Percentiles rank a stretch among this genome's conserved stretches.
Evolutionary conservation across 2,329 filamentous ascomycete species (phyloP).

Genomic region (Pseudocercospora eumusae): DNA sequence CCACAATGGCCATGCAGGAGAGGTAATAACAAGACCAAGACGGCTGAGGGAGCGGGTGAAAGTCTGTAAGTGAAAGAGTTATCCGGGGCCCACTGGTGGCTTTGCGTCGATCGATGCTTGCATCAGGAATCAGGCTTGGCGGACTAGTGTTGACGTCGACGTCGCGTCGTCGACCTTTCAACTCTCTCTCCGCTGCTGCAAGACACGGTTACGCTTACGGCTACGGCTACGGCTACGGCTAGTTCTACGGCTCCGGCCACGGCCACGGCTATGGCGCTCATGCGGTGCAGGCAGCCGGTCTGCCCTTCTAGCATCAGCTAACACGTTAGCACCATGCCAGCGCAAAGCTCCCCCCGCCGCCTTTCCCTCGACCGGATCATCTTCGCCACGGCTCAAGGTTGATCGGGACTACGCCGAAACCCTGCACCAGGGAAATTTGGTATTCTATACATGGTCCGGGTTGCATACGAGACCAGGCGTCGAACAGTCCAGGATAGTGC

Average conservation of each 20-base stretch:
- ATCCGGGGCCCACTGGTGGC: background rate
- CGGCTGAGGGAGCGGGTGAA: background rate
- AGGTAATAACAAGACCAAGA: too few species aligned
- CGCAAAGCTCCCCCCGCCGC: background rate
- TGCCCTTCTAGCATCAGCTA: conserved; percentile 1
- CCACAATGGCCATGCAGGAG: conserved; percentile 7
- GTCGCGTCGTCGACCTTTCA: background rate
- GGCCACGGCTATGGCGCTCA: background rate
- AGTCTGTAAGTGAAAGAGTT: too few species aligned
- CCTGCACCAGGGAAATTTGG: conserved; percentile 4
- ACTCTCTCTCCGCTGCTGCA: background rate
- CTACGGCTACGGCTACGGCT: background rate
- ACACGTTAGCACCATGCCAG: background rate
- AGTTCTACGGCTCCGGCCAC: background rate
- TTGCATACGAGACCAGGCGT: conserved; percentile 6
- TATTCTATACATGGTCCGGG: conserved; percentile 13
- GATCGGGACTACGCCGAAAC: background rate
- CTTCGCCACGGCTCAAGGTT: conserved; percentile 18
- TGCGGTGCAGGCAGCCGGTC: conserved; percentile 2
- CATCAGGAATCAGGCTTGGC: background rate
- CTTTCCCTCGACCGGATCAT: conserved; percentile 4
- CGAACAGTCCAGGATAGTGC: conserved; percentile 10
- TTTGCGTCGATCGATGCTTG: conserved; percentile 4
- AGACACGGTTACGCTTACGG: background rate
- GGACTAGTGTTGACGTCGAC: conserved; percentile 5